Conservation (phyloP, 768 basidiomycete genomes). For the Psilocybe subaeruginosa region DNA sequence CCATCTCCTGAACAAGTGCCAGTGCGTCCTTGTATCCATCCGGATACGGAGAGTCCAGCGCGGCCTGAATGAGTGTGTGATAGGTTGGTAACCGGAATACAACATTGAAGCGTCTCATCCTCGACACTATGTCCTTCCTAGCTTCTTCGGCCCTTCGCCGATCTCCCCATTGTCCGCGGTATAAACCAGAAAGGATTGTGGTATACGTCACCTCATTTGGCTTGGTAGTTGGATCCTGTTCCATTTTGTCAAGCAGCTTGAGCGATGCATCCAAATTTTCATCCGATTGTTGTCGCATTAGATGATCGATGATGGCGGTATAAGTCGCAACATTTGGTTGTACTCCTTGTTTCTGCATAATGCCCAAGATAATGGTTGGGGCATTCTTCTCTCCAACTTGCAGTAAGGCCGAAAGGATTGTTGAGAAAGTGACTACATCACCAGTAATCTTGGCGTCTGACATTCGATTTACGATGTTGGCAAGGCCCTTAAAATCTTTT, state of each 20-base stretch:
- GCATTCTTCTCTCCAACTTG: conserved; percentile 71
- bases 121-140: conserved; percentile 50
- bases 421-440: conserved; percentile 88
- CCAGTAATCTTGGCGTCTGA: conserved; percentile 55
- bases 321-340: conserved; percentile 77
- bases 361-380: conserved; percentile 57
- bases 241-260: conserved; percentile 78
- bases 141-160: conserved; percentile 46
- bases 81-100: conserved; percentile 66
- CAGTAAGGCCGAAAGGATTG: conserved; percentile 78
- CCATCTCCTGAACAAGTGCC: conserved; percentile 65
- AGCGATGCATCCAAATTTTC: conserved; percentile 64
- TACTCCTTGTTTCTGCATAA: conserved; percentile 80
- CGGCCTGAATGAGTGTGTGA: conserved; percentile 75
- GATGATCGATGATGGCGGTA: conserved; percentile 77
- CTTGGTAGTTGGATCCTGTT: conserved; percentile 46
- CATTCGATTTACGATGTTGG: conserved; percentile 61
- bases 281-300: conserved; percentile 59
- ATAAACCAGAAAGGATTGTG: conserved; percentile 71
- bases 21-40: conserved; percentile 60
- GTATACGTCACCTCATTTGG: conserved; percentile 90
- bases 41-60: conserved; percentile 52
- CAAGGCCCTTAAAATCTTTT: conserved; percentile 65
- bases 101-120: conserved; percentile 62
- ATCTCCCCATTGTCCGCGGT: conserved; percentile 58